Base-by-base conservation (phyloP, 192 early-diverging fungal genomes). In the Lunasporangiospora selenospora region DNA sequence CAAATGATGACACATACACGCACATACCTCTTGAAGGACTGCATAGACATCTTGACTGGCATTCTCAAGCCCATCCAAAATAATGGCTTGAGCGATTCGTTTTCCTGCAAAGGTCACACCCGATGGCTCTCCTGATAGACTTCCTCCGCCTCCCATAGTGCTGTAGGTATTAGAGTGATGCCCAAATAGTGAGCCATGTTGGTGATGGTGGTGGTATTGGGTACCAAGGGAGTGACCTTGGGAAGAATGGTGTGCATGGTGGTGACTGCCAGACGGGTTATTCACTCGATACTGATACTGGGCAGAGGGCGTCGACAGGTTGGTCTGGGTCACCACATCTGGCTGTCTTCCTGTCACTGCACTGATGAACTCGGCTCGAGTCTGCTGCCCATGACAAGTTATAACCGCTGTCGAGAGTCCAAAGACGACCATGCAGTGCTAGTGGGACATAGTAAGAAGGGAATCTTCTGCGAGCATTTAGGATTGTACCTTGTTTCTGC, bases 381-480 rank as follows among this genome's bases (percentile, higher is more conserved):
- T 75, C 19, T 78, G 78, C 0, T 75, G 57, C 46, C 41, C 49
- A 31, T 77, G 58, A 48, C 81, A 83, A 12, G 69, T 63, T 11
- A 83, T 79, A 18, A 75, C 77, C 5, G 81, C 73, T 18, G 71
- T 73, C 0, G 78, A 75, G 26, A 83, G 54, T 15, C 81, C 81
- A 71, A 83, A 82, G 9, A 82, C 63, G 16, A 60, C 37, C 4
- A 62, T 64, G 21, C 70, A 79, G 26, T 79, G 76, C 81, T 82
- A 61, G n/a, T n/a, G n/a, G n/a, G n/a, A n/a, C n/a, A n/a, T n/a
- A n/a, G n/a, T n/a, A n/a, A n/a, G n/a, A n/a, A n/a, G n/a, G n/a
- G n/a, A n/a, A n/a, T n/a, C n/a, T n/a, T n/a, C n/a, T n/a, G n/a
- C n/a, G n/a, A n/a, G n/a, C n/a, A n/a, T n/a, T n/a, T n/a, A n/a